Percentiles rank a stretch among this genome's conserved stretches.
Conservation (phyloP, 78 protist genomes). For the Mastigamoeba balamuthi region DNA sequence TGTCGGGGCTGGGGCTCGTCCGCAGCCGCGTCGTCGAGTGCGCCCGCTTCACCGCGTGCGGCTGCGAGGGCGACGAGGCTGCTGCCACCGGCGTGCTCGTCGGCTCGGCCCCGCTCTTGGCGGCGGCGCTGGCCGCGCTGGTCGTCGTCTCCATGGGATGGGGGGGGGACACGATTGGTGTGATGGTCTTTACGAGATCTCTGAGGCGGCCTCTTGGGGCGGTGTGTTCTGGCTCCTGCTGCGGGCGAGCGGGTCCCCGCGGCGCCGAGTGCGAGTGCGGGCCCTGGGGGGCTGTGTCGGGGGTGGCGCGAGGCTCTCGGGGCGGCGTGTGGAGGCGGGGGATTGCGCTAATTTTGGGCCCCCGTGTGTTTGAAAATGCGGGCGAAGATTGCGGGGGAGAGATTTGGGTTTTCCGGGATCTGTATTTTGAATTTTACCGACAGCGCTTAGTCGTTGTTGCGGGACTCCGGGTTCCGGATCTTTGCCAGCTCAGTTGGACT, state of each 20-base stretch:
- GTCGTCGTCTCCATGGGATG: background rate
- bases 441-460: background rate
- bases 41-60: too few relatives aligned
- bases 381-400: background rate
- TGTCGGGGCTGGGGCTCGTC: background rate
- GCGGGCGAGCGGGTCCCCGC: too few relatives aligned
- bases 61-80: too few relatives aligned
- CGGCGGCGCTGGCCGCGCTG: background rate
- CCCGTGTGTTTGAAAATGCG: background rate
- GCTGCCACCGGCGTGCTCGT: too few relatives aligned
- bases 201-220: background rate
- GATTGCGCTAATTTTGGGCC: too few relatives aligned
- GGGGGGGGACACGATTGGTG: background rate
- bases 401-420: background rate
- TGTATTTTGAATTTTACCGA: too few relatives aligned
- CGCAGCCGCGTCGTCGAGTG: background rate
- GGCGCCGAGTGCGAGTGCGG: too few relatives aligned
- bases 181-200: background rate
- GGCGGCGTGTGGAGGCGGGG: too few relatives aligned
- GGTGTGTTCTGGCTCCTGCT: too few relatives aligned
- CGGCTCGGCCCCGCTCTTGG: background rate
- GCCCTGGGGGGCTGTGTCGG: too few relatives aligned
- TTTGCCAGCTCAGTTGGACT: background rate
- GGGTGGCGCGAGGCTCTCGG: too few relatives aligned
- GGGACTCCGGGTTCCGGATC: background rate